Conservation (phyloP, 2,329 filamentous ascomycete species). For the Apiospora marii region DNA sequence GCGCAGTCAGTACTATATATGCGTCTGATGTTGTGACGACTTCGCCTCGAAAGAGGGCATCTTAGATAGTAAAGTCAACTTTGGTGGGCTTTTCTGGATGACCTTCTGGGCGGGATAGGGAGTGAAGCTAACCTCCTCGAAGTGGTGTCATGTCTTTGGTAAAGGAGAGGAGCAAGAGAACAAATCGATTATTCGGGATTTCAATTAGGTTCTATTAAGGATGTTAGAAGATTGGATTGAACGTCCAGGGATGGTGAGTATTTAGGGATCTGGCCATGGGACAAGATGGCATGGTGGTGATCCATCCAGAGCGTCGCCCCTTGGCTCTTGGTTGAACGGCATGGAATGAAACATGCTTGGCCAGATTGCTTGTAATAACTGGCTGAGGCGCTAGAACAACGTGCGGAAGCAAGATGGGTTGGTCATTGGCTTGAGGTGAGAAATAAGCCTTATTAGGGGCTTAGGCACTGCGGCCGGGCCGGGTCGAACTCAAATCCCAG, state of each 20-base stretch:
- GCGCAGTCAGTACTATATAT: background rate
- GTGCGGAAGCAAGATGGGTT: background rate
- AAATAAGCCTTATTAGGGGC: constrained; percentile 1
- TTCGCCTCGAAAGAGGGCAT: background rate
- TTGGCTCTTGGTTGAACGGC: background rate
- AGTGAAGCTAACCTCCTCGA: too few species aligned
- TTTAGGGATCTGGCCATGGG: background rate
- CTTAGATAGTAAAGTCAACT: too few species aligned
- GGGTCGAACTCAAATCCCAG: background rate
- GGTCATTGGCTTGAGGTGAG: background rate
- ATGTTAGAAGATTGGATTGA: background rate
- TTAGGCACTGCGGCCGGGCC: background rate
- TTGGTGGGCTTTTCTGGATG: too few species aligned
- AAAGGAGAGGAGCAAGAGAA: background rate
- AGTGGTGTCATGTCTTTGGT: too few species aligned
- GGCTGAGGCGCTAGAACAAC: background rate
- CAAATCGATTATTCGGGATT: background rate
- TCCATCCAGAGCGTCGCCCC: background rate
- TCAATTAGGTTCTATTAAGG: too few species aligned
- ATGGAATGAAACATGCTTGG: background rate
- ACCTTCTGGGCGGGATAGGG: too few species aligned
- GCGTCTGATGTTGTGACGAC: too few species aligned
- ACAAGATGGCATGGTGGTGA: background rate
- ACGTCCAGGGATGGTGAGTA: background rate
- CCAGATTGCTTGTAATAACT: background rate